Evolutionary conservation across 1,284 basidiomycete species (phyloP), one percentile per base, ranked within the genome.

Genomic region (Kwoniella shivajii): DNA sequence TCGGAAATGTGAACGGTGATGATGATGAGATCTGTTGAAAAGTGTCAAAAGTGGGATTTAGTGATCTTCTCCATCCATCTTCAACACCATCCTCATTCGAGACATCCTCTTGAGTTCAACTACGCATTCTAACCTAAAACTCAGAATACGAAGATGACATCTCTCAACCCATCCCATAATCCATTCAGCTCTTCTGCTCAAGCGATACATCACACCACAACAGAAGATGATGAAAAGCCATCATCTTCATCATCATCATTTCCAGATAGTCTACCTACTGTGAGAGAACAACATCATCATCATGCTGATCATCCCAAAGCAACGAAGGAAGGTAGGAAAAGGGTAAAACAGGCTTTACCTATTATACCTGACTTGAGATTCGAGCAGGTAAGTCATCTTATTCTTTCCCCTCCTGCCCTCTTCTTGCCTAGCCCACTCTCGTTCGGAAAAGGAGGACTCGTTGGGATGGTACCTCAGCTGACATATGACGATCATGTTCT

Each of bases 301-400:
- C 56, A 47, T 42, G 54, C 44, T 38, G 50, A 53, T 11, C 31
- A 34, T n/a, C 43, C 16, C 48, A 63, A 50, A 51, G 64, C 56
- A 46, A 56, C 65, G 61, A 39, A 65, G 57, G 64, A 73, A 37
- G 75, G 64, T 7, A 66, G 72, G 47, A 53, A 64, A 49, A 67
- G 75, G 52, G 66, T 77, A 27, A 69, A 68, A 52, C 59, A 63
- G 26, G 64, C 57, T n/a, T 65, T 75, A 61, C 74, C 74, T 22
- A 71, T 72, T 13, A 62, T 78, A 44, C 77, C 75, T 38, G 77
- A 78, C 63, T 56, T 76, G 48, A 63, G 77, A 20, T 77, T 76
- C 50, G 77, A 78, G 64, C 72, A 76, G 66, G 75, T 74, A 16
- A 60, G 64, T 70, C 37, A 26, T 33, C n/a, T 16, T 31, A n/a